Evolutionary conservation across 371 early-diverging fungal species (phyloP), one percentile per base, ranked within the genome.

Genomic region (Syncephalastrum monosporum): DNA sequence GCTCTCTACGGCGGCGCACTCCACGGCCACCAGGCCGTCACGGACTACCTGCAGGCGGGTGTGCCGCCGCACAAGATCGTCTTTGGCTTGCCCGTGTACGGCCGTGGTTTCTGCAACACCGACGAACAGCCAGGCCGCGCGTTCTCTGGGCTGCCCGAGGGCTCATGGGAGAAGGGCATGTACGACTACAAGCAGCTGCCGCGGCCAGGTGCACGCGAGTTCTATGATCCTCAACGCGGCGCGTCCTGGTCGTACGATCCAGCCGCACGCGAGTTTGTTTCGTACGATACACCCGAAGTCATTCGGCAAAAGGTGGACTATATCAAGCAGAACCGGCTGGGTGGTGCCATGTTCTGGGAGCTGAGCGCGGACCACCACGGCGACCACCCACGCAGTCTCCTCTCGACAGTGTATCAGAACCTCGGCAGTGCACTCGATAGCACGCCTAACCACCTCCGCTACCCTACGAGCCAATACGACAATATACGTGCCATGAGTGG

Each of bases 331-430:
- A 69, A 71, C 29, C 71, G 72, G 3, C 67, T 96, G 16, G 88
- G 87, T 17, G 97, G 96, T 1, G 84, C 86, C 43, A 94, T 96
- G 90, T 83, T 89, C 63, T 92, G 92, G 92, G 91, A 92, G 65
- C 64, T 91, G 44, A 80, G 81, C 19, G 81, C 81, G 51, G 92
- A 92, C 65, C 70, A 77, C 43, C 56, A 60, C n/a, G 55, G 56
- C 7, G 56, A 62, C 16, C 58, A 82, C 64, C 63, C 78, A 25
- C 69, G 80, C 23, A 68, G 71, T 45, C 50, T 86, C 50, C 47
- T 83, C 47, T 59, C 67, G 0, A 65, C 69, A 8, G 81, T 79
- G 0, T 72, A 67, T 55, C 25, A 56, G 17, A 60, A 23, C 12
- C 59, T 86, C 19, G 68, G 71, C 19, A 64, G 68, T 25, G 61